phyloP scores from a whole-genome alignment of 2,329 filamentous ascomycete genomes.

The Chaetomium olivaceum region DNA sequence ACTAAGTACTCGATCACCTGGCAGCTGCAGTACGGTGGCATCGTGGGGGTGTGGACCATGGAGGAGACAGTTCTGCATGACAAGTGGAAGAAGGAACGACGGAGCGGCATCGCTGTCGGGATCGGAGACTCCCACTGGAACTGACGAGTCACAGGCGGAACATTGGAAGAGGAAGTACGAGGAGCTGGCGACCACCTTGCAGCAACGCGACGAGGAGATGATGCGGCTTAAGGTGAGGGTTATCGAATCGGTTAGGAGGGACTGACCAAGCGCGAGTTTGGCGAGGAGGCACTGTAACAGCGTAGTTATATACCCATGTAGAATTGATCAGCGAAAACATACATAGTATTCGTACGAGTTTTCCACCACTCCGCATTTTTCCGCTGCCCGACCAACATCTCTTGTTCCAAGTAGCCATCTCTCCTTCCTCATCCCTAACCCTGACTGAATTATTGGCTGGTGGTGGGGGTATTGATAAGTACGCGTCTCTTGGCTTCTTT shows the following conservation, averaged over 20 bases:
- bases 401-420: background rate
- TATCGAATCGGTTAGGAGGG: constrained; percentile 40
- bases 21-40: constrained; percentile 56
- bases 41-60: constrained; percentile 56
- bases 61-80: constrained; percentile 49
- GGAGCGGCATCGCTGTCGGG: background rate
- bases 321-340: background rate
- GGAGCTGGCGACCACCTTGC: constrained; percentile 60
- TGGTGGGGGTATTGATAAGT: background rate
- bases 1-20: constrained; percentile 55
- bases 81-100: constrained; percentile 39
- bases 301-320: constrained; percentile 1
- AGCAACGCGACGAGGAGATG: constrained; percentile 57
- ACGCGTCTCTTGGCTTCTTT: background rate
- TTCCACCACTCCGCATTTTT: background rate
- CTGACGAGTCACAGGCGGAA: constrained; percentile 30
- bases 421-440: background rate
- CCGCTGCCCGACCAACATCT: background rate
- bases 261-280: background rate
- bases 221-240: constrained; percentile 47
- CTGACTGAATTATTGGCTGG: background rate
- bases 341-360: no score
- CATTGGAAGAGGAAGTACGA: constrained; percentile 55
- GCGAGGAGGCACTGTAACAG: no score
- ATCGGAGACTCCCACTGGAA: background rate